Base-by-base conservation (phyloP, 2,329 filamentous ascomycete species). In the Ascochyta clinopodiicola region DNA sequence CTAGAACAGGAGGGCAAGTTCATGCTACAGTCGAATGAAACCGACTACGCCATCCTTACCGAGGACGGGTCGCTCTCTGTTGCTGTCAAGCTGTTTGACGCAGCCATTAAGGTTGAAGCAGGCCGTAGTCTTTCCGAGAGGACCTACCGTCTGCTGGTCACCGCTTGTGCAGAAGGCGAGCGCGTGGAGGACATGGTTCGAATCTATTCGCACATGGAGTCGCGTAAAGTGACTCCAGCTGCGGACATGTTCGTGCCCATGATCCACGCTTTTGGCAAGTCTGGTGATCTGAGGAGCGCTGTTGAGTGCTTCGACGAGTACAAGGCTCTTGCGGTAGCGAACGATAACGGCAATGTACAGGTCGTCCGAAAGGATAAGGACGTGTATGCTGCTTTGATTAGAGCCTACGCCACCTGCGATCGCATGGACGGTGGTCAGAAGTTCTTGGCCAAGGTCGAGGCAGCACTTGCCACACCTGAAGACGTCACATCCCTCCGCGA, bases 231-330 rank as follows among this genome's bases (percentile, higher is more conserved):
- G 21, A 84, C 86, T 15, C 91, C 94, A 0, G 87, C 89, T 55
- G 88, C 92, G 6, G 86, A 89, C 40, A 91, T 94, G 47, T 98
- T 96, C 77, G 90, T 92, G 1, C 85, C 88, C 17, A 96, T 99
- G 91, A 97, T 99, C 73, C 88, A 90, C n/a, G 92, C 93, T 0
- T 98, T 96, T 71, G 91, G 91, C 57, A 84, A 85, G 37, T 85
- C 84, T 10, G 90, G 92, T 44, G 92, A 98, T 72, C 79, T 98
- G 39, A 83, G 88, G 67, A 96, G 90, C 65, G 95, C 93, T 19
- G 91, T 98, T 6, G 92, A 96, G 74, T 92, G 92, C 77, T 99
- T 97, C 78, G 94, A 96, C 62, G 91, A 96, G 77, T 98, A 98
- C 82, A 92, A 92, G 70, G 85, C 86, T 40, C 82, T 97, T 37